A percentile compares a stretch with the other conserved stretches of the same genome.
phyloP scores from a whole-genome alignment of 2,329 filamentous ascomycete genomes.

The Akanthomyces muscarius region DNA sequence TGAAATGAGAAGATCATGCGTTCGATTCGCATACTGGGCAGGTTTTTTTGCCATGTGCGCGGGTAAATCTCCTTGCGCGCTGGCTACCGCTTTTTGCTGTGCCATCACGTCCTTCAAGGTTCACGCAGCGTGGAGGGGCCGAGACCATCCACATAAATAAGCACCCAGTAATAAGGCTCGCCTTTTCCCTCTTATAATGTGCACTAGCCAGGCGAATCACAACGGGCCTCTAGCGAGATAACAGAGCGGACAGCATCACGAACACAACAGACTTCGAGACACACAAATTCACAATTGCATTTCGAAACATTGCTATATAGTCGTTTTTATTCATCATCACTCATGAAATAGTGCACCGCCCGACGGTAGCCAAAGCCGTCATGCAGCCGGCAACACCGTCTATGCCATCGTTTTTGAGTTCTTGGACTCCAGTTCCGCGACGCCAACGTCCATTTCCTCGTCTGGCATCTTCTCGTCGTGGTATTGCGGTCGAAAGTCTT shows the following conservation, averaged over 20 bases:
- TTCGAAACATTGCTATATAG: background rate
- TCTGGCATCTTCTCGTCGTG: conserved; percentile 29
- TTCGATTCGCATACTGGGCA: conserved; percentile 30
- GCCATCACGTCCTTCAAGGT: background rate
- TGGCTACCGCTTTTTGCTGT: background rate
- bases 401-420: background rate
- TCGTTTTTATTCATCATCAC: background rate
- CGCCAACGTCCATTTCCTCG: conserved; percentile 30
- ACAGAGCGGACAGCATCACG: background rate
- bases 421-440: background rate
- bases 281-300: background rate
- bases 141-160: background rate
- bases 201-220: background rate
- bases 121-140: background rate
- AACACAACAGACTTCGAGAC: background rate
- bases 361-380: background rate
- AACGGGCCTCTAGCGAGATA: background rate
- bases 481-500: conserved; percentile 49
- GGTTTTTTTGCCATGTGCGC: conserved; percentile 14
- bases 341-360: background rate
- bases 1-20: conserved; percentile 29
- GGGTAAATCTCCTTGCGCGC: background rate
- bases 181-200: background rate
- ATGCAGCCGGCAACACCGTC: background rate
- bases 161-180: no score